Percentiles rank a stretch among this genome's conserved stretches.
These are phyloP conservation scores for Auricularia cornea DNA, from an alignment of 768 basidiomycete species.

Conservation along the genomic window DNA sequence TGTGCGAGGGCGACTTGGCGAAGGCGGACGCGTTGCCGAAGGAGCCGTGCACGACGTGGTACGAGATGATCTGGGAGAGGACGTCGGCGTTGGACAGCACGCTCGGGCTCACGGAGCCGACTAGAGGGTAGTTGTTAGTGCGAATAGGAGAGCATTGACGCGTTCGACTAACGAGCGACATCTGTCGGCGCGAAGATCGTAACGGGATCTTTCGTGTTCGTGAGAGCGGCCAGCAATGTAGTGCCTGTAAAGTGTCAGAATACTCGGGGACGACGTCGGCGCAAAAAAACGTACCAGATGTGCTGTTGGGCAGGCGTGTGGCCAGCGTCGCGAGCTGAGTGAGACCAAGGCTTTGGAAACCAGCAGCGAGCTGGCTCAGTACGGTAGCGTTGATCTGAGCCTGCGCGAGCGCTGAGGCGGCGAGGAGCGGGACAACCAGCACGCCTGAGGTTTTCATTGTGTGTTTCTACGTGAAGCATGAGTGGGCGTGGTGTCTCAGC, in stretches of 20 bases:
- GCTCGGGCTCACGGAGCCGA: conserved; percentile 24
- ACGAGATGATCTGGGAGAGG: conserved; percentile 44
- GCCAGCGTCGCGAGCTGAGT: conserved; percentile 34
- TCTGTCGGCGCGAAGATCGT: conserved; percentile 54
- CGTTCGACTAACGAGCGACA: conserved; percentile 37
- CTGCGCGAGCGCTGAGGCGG: conserved; percentile 23
- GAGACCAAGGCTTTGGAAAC: conserved; percentile 33
- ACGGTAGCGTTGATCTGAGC: conserved; percentile 17
- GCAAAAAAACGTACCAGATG: conserved; percentile 32
- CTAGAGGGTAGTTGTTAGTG: conserved; percentile 1
- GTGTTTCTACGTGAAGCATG: too few relatives aligned
- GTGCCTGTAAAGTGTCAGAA: conserved; percentile 15
- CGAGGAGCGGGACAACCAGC: conserved; percentile 10
- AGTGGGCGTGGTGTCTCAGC: too few relatives aligned
- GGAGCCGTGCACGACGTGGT: conserved; percentile 49
- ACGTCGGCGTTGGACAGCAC: conserved; percentile 25
- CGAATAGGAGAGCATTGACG: not conserved
- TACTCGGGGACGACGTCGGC: conserved; percentile 34
- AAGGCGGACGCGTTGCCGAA: conserved; percentile 30
- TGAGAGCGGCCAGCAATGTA: not conserved
- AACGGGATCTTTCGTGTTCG: conserved; percentile 24
- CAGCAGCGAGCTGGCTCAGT: conserved; percentile 26
- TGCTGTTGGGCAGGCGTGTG: conserved; percentile 34
- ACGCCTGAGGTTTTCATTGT: too few relatives aligned
- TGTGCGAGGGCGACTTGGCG: conserved; percentile 45